A percentile compares a stretch with the other conserved stretches of the same genome.
Conservation (phyloP, 352 stramenopile genomes). For the Pythium dissotocum region DNA sequence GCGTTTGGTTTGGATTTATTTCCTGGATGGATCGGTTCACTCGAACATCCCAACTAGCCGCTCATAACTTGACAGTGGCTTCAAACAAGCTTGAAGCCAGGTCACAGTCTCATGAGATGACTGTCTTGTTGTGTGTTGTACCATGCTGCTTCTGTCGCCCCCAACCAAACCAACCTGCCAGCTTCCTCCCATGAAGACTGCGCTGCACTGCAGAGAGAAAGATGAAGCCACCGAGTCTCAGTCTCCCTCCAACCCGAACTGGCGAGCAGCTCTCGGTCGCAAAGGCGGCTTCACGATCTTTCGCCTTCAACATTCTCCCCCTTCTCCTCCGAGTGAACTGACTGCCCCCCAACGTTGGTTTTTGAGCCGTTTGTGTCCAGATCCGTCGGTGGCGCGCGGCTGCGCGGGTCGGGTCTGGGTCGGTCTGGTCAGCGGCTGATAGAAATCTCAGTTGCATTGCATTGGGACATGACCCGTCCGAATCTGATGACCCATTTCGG, state of each 20-base stretch:
- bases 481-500: neutral
- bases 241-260: conserved; percentile 3
- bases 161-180: too few relatives aligned
- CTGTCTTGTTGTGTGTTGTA: neutral
- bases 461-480: neutral
- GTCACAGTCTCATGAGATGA: neutral
- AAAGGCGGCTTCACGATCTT: conserved; percentile 19
- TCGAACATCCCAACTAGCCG: neutral
- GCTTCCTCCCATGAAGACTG: too few relatives aligned
- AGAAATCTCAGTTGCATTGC: neutral
- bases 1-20: neutral
- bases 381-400: conserved; percentile 4
- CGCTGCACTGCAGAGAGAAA: neutral
- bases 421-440: neutral
- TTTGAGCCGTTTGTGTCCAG: conserved; percentile 19
- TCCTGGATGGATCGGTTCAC: neutral
- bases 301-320: conserved; percentile 24
- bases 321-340: conserved; percentile 17
- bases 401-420: conserved; percentile 6
- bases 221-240: neutral
- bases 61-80: neutral
- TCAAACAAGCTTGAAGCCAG: conserved; percentile 1
- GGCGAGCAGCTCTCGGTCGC: conserved; percentile 17
- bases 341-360: conserved; percentile 17
- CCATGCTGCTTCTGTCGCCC: too few relatives aligned